Percentiles rank a stretch among this genome's conserved stretches.
Conservation (phyloP, 2,329 filamentous ascomycete species). For the Fusarium buxicola region DNA sequence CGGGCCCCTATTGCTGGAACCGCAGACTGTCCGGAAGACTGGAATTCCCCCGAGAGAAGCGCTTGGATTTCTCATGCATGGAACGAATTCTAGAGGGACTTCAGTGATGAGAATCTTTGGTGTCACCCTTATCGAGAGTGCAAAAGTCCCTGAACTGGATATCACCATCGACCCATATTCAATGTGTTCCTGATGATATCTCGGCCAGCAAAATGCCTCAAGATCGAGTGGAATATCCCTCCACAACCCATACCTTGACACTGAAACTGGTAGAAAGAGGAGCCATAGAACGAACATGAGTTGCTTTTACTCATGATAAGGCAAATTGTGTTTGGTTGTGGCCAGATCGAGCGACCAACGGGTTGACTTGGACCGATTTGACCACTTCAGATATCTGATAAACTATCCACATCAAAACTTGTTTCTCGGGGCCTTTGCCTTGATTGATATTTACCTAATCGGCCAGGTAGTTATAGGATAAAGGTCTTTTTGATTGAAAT, state of each 20-base stretch:
- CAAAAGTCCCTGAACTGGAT: not conserved
- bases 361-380: constrained; percentile 13
- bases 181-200: not conserved
- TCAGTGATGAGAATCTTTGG: not conserved
- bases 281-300: constrained; percentile 3
- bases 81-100: constrained; percentile 27
- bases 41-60: no score
- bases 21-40: no score
- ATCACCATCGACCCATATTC: constrained; percentile 1
- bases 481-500: no score
- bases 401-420: no score
- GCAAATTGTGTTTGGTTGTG: constrained; percentile 8
- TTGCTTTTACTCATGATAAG: constrained; percentile 14
- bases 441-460: no score
- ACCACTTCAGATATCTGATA: no score
- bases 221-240: not conserved
- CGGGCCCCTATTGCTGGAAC: no score
- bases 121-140: not conserved
- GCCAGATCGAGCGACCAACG: constrained; percentile 5
- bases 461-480: no score
- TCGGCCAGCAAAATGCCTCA: not conserved
- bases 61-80: constrained; percentile 34
- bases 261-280: constrained; percentile 4
- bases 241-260: not conserved
- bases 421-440: no score